A percentile compares a stretch with the other conserved stretches of the same genome.
Evolutionary conservation across 129 eudicot species (phyloP).

Genomic region (Rutidosis leptorrhynchoides): DNA sequence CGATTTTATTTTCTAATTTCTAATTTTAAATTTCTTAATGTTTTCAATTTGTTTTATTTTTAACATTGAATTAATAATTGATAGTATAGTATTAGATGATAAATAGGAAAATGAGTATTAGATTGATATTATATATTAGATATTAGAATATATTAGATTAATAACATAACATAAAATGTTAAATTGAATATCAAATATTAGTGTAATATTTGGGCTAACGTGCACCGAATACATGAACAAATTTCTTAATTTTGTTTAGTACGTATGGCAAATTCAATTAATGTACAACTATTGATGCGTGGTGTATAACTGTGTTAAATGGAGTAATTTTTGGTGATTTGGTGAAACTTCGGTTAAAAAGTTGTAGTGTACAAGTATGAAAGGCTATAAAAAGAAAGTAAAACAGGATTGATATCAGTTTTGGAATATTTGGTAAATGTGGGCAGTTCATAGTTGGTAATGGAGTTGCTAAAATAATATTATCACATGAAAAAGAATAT

Average conservation of each 20-base stretch:
- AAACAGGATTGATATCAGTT: neutral
- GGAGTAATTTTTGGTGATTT: neutral
- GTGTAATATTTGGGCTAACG: no score
- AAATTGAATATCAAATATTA: no score
- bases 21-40: neutral
- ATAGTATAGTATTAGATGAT: no score
- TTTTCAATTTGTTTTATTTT: constrained; percentile 31
- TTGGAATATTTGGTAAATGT: neutral
- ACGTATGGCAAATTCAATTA: neutral
- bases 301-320: constrained; percentile 16
- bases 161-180: no score
- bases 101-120: no score
- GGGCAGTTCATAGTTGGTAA: neutral
- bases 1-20: constrained; percentile 8
- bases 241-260: constrained; percentile 10
- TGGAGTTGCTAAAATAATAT: neutral
- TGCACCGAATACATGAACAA: constrained; percentile 8
- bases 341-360: no score
- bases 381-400: constrained; percentile 21
- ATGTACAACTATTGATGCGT: constrained; percentile 14
- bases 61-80: no score
- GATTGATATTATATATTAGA: no score
- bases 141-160: no score
- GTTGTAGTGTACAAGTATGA: constrained; percentile 10
- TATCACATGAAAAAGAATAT: constrained; percentile 8